Conservation (phyloP, 495 filamentous ascomycete species). For the Penicillium coffeae region DNA sequence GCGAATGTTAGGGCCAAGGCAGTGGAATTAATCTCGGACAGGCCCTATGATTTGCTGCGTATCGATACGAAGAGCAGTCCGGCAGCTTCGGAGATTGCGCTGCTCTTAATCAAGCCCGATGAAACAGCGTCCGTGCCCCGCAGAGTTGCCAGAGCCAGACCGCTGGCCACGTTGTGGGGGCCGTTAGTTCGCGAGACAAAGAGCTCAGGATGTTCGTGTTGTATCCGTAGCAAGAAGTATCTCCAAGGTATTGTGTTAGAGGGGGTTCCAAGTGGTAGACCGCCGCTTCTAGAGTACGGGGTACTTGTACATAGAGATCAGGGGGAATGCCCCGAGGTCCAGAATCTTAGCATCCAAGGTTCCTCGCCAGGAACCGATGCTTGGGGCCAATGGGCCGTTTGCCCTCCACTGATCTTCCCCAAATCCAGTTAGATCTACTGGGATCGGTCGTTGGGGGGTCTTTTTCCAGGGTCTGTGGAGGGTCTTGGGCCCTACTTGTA, state of each 20-base stretch:
- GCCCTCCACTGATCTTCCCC: neutral
- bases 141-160: constrained; percentile 7
- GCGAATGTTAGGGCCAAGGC: neutral
- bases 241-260: too few species aligned
- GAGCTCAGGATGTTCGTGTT: too few species aligned
- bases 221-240: too few species aligned
- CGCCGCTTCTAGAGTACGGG: too few species aligned
- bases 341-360: neutral
- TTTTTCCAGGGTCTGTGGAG: too few species aligned
- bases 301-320: neutral
- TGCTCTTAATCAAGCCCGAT: too few species aligned
- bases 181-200: too few species aligned
- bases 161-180: constrained; percentile 9
- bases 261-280: too few species aligned
- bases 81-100: constrained; percentile 14
- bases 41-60: neutral
- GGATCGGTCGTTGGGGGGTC: too few species aligned
- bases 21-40: too few species aligned
- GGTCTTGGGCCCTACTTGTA: too few species aligned
- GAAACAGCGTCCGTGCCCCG: constrained; percentile 19
- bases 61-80: neutral
- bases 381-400: constrained; percentile 2
- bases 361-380: constrained; percentile 14
- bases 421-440: constrained; percentile 5
- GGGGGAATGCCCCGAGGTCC: neutral